These are phyloP conservation scores for Xylaria sp. DNA, from an alignment of 2,329 filamentous ascomycete genomes.

Conservation along the genomic window DNA sequence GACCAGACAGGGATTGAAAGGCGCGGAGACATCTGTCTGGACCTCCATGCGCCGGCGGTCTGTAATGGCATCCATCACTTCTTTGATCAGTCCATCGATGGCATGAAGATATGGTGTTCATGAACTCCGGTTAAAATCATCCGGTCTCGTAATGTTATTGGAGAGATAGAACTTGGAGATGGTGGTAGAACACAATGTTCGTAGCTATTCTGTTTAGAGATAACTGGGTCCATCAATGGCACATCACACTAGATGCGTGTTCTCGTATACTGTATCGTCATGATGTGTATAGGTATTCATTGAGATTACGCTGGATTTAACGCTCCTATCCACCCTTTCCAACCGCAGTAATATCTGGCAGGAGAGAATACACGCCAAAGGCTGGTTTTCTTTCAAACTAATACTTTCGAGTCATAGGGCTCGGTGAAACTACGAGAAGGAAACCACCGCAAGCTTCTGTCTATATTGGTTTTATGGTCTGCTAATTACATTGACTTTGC, in stretches of 20 bases:
- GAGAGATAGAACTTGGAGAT: background rate
- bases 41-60: constrained; percentile 14
- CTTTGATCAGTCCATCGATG: background rate
- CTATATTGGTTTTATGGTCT: background rate
- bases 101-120: background rate
- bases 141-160: background rate
- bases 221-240: background rate
- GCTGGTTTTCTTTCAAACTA: background rate
- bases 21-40: constrained; percentile 3
- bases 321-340: background rate
- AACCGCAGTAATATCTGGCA: background rate
- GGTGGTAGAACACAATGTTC: background rate
- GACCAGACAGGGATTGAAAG: constrained; percentile 20
- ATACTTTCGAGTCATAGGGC: background rate
- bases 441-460: too few species aligned
- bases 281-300: background rate
- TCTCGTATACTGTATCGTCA: background rate
- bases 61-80: too few species aligned
- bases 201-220: background rate
- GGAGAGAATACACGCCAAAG: background rate
- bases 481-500: background rate
- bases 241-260: background rate
- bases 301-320: background rate
- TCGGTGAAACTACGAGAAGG: background rate
- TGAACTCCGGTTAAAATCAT: background rate